These are phyloP conservation scores for Onygena corvina DNA, from an alignment of 2,329 filamentous ascomycete genomes.

Conservation along the genomic window DNA sequence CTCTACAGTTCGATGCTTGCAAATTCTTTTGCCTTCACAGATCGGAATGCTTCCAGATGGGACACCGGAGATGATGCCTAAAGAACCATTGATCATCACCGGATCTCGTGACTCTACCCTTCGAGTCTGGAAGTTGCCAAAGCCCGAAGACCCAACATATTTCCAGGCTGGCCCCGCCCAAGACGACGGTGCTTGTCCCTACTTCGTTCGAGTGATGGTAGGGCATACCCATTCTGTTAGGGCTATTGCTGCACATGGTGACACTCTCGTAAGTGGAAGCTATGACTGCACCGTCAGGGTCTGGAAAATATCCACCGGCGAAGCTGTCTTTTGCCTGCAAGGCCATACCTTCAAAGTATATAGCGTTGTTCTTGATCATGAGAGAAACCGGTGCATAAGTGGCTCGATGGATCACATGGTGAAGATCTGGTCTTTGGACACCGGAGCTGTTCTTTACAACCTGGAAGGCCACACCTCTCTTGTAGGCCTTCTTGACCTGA, in stretches of 20 bases:
- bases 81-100: slow-evolving; percentile 91
- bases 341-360: slow-evolving; percentile 93
- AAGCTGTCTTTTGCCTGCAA: slow-evolving; percentile 67
- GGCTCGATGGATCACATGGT: slow-evolving; percentile 97
- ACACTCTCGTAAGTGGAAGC: slow-evolving; percentile 92
- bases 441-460: slow-evolving; percentile 72
- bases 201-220: slow-evolving; percentile 75
- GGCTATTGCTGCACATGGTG: slow-evolving; percentile 85
- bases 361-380: slow-evolving; percentile 85
- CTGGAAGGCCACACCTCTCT: slow-evolving; percentile 87
- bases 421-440: slow-evolving; percentile 92
- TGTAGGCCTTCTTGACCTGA: slow-evolving; percentile 81
- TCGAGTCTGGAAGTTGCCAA: slow-evolving; percentile 85
- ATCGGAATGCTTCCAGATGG: slow-evolving; percentile 61
- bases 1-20: slow-evolving; percentile 87
- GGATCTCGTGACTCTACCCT: slow-evolving; percentile 90
- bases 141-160: slow-evolving; percentile 62
- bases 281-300: slow-evolving; percentile 93
- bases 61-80: slow-evolving; percentile 72
- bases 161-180: slow-evolving; percentile 67
- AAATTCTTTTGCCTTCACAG: slow-evolving; percentile 80
- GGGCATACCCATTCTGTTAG: slow-evolving; percentile 91
- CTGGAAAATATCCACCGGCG: slow-evolving; percentile 94
- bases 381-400: slow-evolving; percentile 88
- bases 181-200: slow-evolving; percentile 69